These are phyloP conservation scores for Exophiala sideris DNA, from an alignment of 2,329 filamentous ascomycete genomes.

Conservation along the genomic window DNA sequence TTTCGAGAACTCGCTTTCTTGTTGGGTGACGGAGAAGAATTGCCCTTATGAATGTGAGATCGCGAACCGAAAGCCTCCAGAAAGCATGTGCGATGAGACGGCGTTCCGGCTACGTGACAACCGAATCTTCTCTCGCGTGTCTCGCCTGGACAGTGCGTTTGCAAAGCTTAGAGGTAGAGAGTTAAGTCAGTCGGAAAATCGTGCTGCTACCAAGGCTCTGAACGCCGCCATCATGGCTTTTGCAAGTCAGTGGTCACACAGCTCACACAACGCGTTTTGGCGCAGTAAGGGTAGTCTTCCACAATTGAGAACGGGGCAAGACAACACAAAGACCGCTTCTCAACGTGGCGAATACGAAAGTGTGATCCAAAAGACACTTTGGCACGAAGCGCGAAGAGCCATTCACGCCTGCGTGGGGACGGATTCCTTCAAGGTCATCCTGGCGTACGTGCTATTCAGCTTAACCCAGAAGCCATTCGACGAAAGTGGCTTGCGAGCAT, in stretches of 20 bases:
- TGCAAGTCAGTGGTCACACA: conserved; percentile 40
- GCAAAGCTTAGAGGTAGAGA: conserved; percentile 36
- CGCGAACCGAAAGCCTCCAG: conserved; percentile 21
- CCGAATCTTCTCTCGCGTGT: conserved; percentile 44
- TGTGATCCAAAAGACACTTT: conserved; percentile 38
- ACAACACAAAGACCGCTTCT: neutral
- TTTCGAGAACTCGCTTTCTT: conserved; percentile 22
- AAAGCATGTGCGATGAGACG: conserved; percentile 41
- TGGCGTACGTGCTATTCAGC: conserved; percentile 47
- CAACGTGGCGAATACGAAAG: conserved; percentile 29
- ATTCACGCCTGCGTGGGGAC: conserved; percentile 38
- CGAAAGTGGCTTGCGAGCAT: neutral
- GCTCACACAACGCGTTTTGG: conserved; percentile 23
- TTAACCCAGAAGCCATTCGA: conserved; percentile 42
- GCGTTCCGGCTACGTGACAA: conserved; percentile 45
- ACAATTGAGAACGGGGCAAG: conserved; percentile 7
- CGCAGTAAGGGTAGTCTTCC: conserved; percentile 19
- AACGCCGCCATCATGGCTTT: conserved; percentile 45
- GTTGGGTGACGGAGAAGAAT: conserved; percentile 24
- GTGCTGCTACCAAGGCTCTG: conserved; percentile 38
- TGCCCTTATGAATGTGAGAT: conserved; percentile 34
- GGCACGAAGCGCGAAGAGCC: conserved; percentile 42
- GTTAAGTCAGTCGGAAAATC: conserved; percentile 38
- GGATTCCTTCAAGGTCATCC: conserved; percentile 45
- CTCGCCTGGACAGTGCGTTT: conserved; percentile 40